Base-by-base conservation (phyloP, 176 grass and related monocot genomes). In the Oryza longistaminata region DNA sequence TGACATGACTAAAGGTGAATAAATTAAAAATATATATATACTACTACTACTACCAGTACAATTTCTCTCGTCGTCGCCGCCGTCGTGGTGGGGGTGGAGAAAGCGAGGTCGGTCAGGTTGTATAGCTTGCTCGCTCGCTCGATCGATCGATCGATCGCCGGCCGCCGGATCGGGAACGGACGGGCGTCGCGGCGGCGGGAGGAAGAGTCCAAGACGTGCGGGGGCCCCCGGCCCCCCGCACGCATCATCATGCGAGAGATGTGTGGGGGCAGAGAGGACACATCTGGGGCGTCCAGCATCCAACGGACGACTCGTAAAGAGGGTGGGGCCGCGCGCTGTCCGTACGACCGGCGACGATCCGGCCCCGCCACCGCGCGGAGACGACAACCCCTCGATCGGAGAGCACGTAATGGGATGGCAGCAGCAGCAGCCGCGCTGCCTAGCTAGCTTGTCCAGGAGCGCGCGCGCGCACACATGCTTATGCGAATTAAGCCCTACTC, bases 1-100 rank as follows among this genome's bases (percentile, higher is more conserved):
- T 80, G 81, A 87, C 89, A 91, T 87, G 85, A 87, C 85, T 84
- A 76, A 80, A 91, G 70, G 33, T 52, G 4, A 80, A 66, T 1
- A 31, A 62, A 79, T 9, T 58, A 19, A 40, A 40, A 40, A 40
- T 6, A n/a, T n/a, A n/a, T n/a, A n/a, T n/a, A n/a, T n/a, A 1
- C 6, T 37, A 37, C 33, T 37, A 6, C 34, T 35, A 5, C 34
- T 35, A 35, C 34, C 21, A 9, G 7, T 43, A 43, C 42, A 49
- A 22, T 14, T 68, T 33, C 73, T 72, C 5, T 29, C 26, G 80
- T 73, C 53, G 17, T n/a, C 6, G 49, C 15, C 16, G 52, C 15
- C 16, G 52, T 55, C 5, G 17, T 21, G 69, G 83, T 66, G 71
- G 82, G 73, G 74, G 68, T 74, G 84, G 79, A 34, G 78, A 77